Percentiles rank a stretch among this genome's conserved stretches.
Evolutionary conservation across 768 basidiomycete species (phyloP).

Genomic region (Tubosaeta sp.): DNA sequence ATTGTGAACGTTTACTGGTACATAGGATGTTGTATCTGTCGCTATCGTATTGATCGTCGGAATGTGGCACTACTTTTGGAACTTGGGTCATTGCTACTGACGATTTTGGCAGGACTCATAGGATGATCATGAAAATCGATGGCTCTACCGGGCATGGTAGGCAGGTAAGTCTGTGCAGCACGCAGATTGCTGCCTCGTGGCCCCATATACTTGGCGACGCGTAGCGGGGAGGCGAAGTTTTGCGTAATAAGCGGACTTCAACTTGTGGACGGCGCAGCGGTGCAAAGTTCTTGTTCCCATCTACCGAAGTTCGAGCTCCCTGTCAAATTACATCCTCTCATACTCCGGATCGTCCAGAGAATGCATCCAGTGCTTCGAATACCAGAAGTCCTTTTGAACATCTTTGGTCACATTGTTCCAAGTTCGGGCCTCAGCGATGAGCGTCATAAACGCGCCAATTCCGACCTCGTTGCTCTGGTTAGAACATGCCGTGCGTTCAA

Average conservation of each 20-base stretch:
- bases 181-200: too few relatives aligned
- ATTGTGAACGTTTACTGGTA: not conserved
- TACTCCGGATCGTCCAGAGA: not conserved
- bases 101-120: too few relatives aligned
- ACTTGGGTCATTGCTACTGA: too few relatives aligned
- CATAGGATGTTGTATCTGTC: not conserved
- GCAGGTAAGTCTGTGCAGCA: too few relatives aligned
- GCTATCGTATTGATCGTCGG: not conserved
- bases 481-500: conserved; percentile 5
- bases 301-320: not conserved
- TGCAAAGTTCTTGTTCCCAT: too few relatives aligned
- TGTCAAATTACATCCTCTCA: not conserved
- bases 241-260: not conserved
- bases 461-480: not conserved
- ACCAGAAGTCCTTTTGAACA: conserved; percentile 1
- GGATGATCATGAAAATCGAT: too few relatives aligned
- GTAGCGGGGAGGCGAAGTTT: too few relatives aligned
- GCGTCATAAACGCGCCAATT: not conserved
- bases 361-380: conserved; percentile 8
- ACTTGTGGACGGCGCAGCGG: not conserved
- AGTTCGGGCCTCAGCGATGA: not conserved
- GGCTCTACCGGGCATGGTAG: too few relatives aligned
- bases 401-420: not conserved
- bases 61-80: not conserved
- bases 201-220: too few relatives aligned